Base-by-base conservation (phyloP, 768 basidiomycete genomes). In the Fibroporia radiculosa region DNA sequence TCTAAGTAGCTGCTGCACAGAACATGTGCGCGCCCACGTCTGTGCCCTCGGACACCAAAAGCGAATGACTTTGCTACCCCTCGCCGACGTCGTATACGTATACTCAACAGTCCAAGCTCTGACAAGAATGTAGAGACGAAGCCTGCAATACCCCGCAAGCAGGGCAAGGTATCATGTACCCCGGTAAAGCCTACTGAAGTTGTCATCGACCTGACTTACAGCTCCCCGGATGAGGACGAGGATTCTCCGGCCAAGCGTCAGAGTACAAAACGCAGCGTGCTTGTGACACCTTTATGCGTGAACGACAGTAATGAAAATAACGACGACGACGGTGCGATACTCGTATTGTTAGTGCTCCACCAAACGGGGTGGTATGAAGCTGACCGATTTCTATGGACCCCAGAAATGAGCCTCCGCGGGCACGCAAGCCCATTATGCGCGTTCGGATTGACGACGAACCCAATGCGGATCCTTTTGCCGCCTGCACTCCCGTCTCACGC, bases 401-500 rank as follows among this genome's bases (percentile, higher is more conserved):
- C 38, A 67, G 67, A 33, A 62, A 81, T 49, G 78, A 80, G 46
- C 74, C 77, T 6, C 72, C 59, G 41, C 64, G 64, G 39, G 66
- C 72, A 12, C 67, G 66, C 23, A 78, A 66, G 52, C 79, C 76
- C 3, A 48, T 75, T 36, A 26, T 48, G 39, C 40, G 48, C 44
- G 19, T 44, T 16, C 16, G 34, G 34, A 19, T 18, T 8, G 10
- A 6, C 24, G n/a, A 18, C 24, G 14, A 18, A 42, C 3, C 3
- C 7, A 14, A 31, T 22, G n/a, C 41, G 10, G 11, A 18, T 4
- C 13, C 29, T 35, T 44, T 42, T 45, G 29, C 16, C 29, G 18
- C 47, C 22, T 35, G 49, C 33, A 29, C 45, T 40, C 42, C 47
- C 44, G 14, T 24, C 13, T 32, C 6, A 32, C 50, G 12, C 32